Percentiles rank a stretch among this genome's conserved stretches.
These are phyloP conservation scores for Apium graveolens DNA, from an alignment of 129 eudicot species.

Conservation along the genomic window DNA sequence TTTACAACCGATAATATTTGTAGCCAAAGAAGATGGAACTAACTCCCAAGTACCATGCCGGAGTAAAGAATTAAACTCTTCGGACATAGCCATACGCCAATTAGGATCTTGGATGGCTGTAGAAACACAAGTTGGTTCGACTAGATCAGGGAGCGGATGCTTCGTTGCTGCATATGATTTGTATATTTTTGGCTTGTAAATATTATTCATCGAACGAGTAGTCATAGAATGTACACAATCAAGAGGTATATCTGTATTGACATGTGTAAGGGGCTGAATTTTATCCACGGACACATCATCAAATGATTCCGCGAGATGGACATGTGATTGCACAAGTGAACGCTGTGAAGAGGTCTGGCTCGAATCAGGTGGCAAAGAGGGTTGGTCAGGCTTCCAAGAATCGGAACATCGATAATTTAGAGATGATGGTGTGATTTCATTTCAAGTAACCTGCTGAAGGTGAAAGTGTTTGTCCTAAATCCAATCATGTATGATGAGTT, in stretches of 20 bases:
- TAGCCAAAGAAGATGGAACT: not conserved
- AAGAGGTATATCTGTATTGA: not conserved
- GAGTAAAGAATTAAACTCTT: not conserved
- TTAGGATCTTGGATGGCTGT: not conserved
- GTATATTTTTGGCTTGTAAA: not conserved
- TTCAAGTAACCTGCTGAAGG: no score
- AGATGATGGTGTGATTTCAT: no score
- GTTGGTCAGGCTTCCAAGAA: no score
- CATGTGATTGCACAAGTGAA: not conserved
- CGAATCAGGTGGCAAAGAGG: no score
- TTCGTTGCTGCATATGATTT: not conserved
- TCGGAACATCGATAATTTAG: no score
- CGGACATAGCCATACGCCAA: not conserved
- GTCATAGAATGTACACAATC: not conserved
- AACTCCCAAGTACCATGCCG: slow-evolving; percentile 1
- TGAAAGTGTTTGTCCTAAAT: no score
- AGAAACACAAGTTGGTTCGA: not conserved
- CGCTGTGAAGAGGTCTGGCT: not conserved
- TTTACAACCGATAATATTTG: not conserved
- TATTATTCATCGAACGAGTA: not conserved
- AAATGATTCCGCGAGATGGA: not conserved
- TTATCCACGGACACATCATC: not conserved
- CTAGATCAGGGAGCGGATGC: not conserved
- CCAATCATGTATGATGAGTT: no score
- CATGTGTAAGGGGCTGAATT: not conserved